A percentile compares a stretch with the other conserved stretches of the same genome.
phyloP scores from a whole-genome alignment of 78 protist species.

The Dictyostelium capitatum region DNA sequence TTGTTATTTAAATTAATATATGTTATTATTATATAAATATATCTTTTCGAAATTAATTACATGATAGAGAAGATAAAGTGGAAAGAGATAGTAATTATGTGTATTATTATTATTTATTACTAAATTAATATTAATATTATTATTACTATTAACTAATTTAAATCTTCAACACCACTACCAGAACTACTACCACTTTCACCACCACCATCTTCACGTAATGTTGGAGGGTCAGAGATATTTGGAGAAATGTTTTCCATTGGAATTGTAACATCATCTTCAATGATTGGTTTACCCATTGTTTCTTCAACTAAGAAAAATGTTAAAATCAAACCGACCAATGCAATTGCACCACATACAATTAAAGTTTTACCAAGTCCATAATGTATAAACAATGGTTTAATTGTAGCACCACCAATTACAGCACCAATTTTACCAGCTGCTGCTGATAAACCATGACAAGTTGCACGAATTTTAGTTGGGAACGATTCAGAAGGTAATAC shows the following conservation, averaged over 20 bases:
- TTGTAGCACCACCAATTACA: slow-evolving; percentile 86
- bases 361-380: slow-evolving; percentile 73
- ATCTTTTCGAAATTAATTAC: no score
- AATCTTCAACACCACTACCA: neutral
- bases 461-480: slow-evolving; percentile 85
- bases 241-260: neutral
- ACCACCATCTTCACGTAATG: slow-evolving; percentile 4
- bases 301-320: slow-evolving; percentile 64
- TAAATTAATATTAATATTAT: neutral
- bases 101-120: no score
- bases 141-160: neutral
- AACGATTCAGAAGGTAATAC: slow-evolving; percentile 90
- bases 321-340: slow-evolving; percentile 71
- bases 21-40: no score
- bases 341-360: slow-evolving; percentile 65
- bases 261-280: slow-evolving; percentile 38
- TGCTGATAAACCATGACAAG: slow-evolving; percentile 91
- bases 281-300: slow-evolving; percentile 55
- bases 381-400: slow-evolving; percentile 51
- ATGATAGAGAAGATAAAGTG: no score
- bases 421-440: slow-evolving; percentile 94
- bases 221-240: neutral
- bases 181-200: neutral
- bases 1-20: no score
- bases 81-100: no score